Percentiles rank a stretch among this genome's conserved stretches.
These are phyloP conservation scores for Apophysomyces sp. DNA, from an alignment of 371 early-diverging fungal species.

Conservation along the genomic window DNA sequence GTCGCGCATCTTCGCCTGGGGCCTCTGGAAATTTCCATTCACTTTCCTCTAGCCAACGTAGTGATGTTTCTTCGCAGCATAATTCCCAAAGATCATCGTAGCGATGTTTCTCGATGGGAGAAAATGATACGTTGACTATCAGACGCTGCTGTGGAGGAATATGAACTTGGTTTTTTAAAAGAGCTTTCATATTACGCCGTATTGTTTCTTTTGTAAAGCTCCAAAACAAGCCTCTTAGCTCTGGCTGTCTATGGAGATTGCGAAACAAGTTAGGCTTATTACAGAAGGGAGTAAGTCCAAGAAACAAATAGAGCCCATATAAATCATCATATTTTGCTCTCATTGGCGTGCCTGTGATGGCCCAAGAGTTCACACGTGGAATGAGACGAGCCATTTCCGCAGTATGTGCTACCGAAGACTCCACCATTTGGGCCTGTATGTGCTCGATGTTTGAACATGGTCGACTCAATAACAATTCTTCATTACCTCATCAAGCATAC, in stretches of 20 bases:
- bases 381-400: slow-evolving; percentile 58
- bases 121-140: slow-evolving; percentile 50
- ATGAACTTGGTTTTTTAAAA: slow-evolving; percentile 48
- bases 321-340: slow-evolving; percentile 47
- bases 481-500: slow-evolving; percentile 50
- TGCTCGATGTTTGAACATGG: slow-evolving; percentile 4
- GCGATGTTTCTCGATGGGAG: slow-evolving; percentile 60
- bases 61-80: slow-evolving; percentile 25
- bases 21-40: slow-evolving; percentile 17
- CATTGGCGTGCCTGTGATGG: slow-evolving; percentile 73
- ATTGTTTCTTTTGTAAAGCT: slow-evolving; percentile 42
- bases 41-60: slow-evolving; percentile 19
- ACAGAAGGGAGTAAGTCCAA: slow-evolving; percentile 35
- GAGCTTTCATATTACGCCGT: slow-evolving; percentile 58
- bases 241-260: slow-evolving; percentile 7
- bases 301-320: slow-evolving; percentile 48
- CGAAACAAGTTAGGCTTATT: slow-evolving; percentile 18
- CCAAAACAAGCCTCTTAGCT: slow-evolving; percentile 26
- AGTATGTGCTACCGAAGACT: slow-evolving; percentile 37
- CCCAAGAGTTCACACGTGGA: slow-evolving; percentile 65
- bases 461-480: background rate
- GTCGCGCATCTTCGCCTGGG: background rate
- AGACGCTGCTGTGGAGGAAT: slow-evolving; percentile 57
- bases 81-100: slow-evolving; percentile 58
- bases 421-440: slow-evolving; percentile 71